These are phyloP conservation scores for Citrus medica DNA, from an alignment of 345 rosid species.

Conservation along the genomic window DNA sequence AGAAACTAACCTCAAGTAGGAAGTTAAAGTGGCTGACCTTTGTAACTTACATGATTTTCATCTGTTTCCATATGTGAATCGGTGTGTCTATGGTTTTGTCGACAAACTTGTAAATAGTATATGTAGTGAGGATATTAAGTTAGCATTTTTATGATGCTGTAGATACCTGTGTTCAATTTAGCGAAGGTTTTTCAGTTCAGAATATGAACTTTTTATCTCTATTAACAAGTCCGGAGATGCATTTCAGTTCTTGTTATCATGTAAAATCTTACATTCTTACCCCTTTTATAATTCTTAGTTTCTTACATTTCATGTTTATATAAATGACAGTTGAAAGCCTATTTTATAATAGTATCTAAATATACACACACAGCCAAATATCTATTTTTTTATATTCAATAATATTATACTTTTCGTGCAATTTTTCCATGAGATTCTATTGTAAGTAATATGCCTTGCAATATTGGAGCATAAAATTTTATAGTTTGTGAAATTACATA, in stretches of 20 bases:
- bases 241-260: not conserved
- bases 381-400: no score
- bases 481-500: no score
- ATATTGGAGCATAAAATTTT: no score
- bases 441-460: no score
- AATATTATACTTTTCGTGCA: no score
- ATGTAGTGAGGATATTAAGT: not conserved
- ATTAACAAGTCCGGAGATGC: not conserved
- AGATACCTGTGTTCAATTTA: not conserved
- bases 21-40: not conserved
- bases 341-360: no score
- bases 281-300: not conserved
- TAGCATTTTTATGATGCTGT: not conserved
- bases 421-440: no score
- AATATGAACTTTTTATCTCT: not conserved
- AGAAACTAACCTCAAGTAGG: conserved; percentile 7
- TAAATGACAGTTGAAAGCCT: no score
- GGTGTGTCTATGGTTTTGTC: not conserved
- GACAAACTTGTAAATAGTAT: not conserved
- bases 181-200: not conserved
- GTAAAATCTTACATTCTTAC: not conserved
- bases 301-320: no score
- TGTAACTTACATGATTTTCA: not conserved
- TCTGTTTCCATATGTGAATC: not conserved
- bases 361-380: no score